Evolutionary conservation across 2,329 filamentous ascomycete species (phyloP).

Genomic region (Metarhizium guizhouense): DNA sequence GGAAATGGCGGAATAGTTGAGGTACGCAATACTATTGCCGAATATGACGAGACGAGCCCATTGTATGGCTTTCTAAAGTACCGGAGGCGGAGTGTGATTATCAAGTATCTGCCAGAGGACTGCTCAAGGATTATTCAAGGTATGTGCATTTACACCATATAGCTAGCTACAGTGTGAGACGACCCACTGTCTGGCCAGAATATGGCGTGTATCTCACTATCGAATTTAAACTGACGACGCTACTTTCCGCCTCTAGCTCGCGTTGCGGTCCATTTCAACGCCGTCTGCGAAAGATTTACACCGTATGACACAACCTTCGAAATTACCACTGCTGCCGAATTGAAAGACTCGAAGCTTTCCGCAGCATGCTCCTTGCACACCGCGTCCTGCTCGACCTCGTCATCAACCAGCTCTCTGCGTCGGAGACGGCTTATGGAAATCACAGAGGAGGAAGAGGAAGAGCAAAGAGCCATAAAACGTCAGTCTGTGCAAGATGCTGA

Average conservation of each 20-base stretch:
- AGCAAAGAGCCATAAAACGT: conserved; percentile 47
- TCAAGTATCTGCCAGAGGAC: conserved; percentile 87
- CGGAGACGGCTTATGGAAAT: conserved; percentile 80
- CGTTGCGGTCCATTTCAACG: conserved; percentile 63
- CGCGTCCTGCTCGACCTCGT: conserved; percentile 76
- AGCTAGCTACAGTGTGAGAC: not conserved
- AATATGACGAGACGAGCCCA: conserved; percentile 77
- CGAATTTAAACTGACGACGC: conserved; percentile 3
- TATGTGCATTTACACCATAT: conserved; percentile 31
- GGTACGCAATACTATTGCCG: conserved; percentile 66
- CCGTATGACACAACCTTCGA: conserved; percentile 82
- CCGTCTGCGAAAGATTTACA: conserved; percentile 62
- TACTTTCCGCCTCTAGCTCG: conserved; percentile 50
- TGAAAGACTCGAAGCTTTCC: conserved; percentile 82
- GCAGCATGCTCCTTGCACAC: conserved; percentile 84
- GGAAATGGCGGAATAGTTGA: conserved; percentile 80
- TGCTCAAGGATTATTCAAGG: conserved; percentile 90
- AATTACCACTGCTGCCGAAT: conserved; percentile 63
- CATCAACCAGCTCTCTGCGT: conserved; percentile 71
- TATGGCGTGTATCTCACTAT: not conserved
- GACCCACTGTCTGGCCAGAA: not conserved
- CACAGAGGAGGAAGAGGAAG: conserved; percentile 83
- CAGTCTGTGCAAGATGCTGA: conserved; percentile 44
- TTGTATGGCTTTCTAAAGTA: conserved; percentile 90
- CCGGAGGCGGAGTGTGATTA: conserved; percentile 76